A percentile compares a stretch with the other conserved stretches of the same genome.
phyloP scores from a whole-genome alignment of 208 protist species.

The Crithidia sp. region DNA sequence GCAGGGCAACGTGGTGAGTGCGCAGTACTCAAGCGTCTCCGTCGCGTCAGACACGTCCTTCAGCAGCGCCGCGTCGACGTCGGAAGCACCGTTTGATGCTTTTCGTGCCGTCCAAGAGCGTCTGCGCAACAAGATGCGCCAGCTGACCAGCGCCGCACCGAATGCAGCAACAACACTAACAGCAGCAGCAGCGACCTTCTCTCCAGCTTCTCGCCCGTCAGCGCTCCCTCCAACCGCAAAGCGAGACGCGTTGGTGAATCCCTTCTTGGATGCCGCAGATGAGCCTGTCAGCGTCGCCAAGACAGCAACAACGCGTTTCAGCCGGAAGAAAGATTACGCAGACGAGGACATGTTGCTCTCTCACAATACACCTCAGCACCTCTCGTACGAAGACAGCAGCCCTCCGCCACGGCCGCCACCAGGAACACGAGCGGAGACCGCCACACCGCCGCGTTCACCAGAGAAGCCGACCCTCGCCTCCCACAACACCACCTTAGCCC shows the following conservation, averaged over 20 bases:
- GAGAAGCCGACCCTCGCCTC: background rate
- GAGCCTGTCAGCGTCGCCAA: too few species aligned
- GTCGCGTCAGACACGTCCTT: conserved; percentile 7
- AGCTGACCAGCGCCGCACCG: conserved; percentile 4
- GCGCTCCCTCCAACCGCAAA: background rate
- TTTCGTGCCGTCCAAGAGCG: conserved; percentile 60
- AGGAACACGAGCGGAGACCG: conserved; percentile 17
- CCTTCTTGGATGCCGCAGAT: too few species aligned
- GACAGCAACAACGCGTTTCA: too few species aligned
- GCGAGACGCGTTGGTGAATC: too few species aligned
- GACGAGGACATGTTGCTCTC: background rate
- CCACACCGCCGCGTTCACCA: conserved; percentile 12
- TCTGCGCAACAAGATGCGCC: conserved; percentile 57
- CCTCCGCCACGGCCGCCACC: conserved; percentile 27
- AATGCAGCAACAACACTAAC: background rate
- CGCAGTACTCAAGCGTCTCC: background rate
- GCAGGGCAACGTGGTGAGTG: background rate
- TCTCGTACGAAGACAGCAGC: conserved; percentile 11
- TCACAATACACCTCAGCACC: too few species aligned
- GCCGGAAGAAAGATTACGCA: background rate
- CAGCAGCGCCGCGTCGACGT: background rate
- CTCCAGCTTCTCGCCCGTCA: background rate
- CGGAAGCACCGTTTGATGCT: conserved; percentile 45
- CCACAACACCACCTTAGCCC: background rate
- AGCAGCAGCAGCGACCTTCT: background rate